Conservation (phyloP, 768 basidiomycete species). For the Tricholoma sp. region DNA sequence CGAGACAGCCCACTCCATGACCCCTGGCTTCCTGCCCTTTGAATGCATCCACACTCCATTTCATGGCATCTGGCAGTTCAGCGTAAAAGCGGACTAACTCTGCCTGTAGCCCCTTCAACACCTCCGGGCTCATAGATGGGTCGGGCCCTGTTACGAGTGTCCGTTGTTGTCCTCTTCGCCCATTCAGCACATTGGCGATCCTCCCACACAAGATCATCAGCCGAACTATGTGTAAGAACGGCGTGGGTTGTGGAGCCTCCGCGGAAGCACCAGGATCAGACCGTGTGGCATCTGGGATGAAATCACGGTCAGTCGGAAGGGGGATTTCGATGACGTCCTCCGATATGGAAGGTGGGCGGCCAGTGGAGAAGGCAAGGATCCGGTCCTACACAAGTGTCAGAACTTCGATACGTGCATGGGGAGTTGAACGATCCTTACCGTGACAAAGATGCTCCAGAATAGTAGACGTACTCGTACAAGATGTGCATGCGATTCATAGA, state of each 20-base stretch:
- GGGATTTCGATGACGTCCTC: conserved; percentile 15
- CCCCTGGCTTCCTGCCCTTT: conserved; percentile 12
- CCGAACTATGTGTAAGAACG: conserved; percentile 10
- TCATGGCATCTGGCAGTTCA: conserved; percentile 9
- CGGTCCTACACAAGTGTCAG: conserved; percentile 2
- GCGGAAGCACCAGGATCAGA: conserved; percentile 2
- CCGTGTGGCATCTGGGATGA: conserved; percentile 6
- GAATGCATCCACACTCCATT: conserved; percentile 13
- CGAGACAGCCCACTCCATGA: conserved; percentile 6
- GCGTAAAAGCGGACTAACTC: conserved; percentile 11
- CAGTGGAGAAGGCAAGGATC: conserved; percentile 11
- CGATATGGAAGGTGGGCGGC: conserved; percentile 10
- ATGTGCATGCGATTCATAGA: conserved; percentile 8
- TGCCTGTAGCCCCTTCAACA: conserved; percentile 5
- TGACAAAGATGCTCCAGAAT: conserved; percentile 14
- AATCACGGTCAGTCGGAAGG: conserved; percentile 12
- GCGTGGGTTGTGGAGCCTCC: conserved; percentile 9
- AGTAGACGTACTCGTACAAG: conserved; percentile 10
- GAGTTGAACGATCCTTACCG: background rate
- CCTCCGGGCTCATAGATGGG: background rate
- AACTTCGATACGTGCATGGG: background rate
- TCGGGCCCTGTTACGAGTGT: conserved; percentile 6
- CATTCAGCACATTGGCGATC: conserved; percentile 10
- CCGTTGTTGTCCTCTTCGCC: conserved; percentile 8
- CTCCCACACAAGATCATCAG: conserved; percentile 11